These are phyloP conservation scores for Agastache rugosa DNA, from an alignment of 257 asterid species.

Conservation along the genomic window DNA sequence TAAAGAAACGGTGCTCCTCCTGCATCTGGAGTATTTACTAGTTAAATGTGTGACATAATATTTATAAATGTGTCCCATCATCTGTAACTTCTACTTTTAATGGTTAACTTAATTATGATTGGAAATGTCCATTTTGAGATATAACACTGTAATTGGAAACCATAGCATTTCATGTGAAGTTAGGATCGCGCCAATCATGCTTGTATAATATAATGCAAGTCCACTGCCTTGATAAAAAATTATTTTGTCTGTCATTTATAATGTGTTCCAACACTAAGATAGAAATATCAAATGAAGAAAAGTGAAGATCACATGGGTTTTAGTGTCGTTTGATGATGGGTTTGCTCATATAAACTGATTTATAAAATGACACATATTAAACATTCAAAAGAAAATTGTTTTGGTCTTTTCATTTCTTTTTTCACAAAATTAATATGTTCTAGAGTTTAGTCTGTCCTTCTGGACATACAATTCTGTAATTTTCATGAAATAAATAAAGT, in stretches of 20 bases:
- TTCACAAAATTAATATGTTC: constrained; percentile 21
- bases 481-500: constrained; percentile 10
- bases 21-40: constrained; percentile 4
- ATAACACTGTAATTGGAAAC: constrained; percentile 10
- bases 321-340: not conserved
- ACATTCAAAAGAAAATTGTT: not conserved
- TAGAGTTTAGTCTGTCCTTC: not conserved
- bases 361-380: constrained; percentile 1
- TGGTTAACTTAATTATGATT: not conserved
- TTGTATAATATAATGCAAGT: constrained; percentile 4
- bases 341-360: constrained; percentile 9
- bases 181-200: constrained; percentile 9
- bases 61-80: not conserved
- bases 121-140: not conserved
- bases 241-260: not conserved
- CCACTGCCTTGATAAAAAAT: constrained; percentile 1
- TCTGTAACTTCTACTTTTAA: constrained; percentile 9
- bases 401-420: not conserved
- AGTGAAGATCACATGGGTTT: not conserved
- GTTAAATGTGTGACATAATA: constrained; percentile 2
- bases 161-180: constrained; percentile 16
- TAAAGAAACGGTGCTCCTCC: constrained; percentile 15
- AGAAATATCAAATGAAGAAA: not conserved
- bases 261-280: not conserved
- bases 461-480: constrained; percentile 26